A percentile compares a stretch with the other conserved stretches of the same genome.
Evolutionary conservation across 2,329 filamentous ascomycete genomes (phyloP).

Genomic region (Sporothrix protearum): DNA sequence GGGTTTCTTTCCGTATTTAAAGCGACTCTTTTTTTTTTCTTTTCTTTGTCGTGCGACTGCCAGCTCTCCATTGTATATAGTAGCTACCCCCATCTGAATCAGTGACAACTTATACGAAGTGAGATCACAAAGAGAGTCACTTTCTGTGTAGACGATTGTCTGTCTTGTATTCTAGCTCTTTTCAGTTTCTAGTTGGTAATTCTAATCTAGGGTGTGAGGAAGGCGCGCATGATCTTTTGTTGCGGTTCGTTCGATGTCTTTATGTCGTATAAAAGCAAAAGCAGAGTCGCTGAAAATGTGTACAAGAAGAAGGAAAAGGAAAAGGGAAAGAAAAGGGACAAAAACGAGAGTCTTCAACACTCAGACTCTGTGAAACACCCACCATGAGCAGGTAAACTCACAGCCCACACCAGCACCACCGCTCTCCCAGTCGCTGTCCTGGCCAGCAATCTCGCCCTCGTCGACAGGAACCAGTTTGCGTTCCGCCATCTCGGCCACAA

Average conservation of each 20-base stretch:
- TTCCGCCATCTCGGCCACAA: conserved; percentile 58
- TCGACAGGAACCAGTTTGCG: conserved; percentile 56
- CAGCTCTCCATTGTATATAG: neutral
- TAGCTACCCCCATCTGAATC: neutral
- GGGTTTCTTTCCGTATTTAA: neutral
- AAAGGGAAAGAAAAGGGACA: neutral
- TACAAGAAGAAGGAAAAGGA: neutral
- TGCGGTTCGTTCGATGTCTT: neutral
- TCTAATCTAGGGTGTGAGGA: conserved; percentile 3
- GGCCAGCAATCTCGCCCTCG: conserved; percentile 61
- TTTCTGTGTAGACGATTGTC: neutral
- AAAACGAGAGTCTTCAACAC: neutral
- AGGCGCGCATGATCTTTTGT: neutral
- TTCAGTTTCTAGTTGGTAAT: neutral
- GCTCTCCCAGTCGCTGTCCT: conserved; percentile 66
- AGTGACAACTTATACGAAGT: neutral
- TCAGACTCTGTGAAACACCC: conserved; percentile 24
- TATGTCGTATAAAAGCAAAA: neutral
- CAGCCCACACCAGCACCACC: conserved; percentile 34
- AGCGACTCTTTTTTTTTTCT: neutral
- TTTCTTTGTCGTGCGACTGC: neutral
- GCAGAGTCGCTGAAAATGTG: neutral
- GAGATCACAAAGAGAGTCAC: neutral
- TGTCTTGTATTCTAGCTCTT: conserved; percentile 11
- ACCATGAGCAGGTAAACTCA: conserved; percentile 27